These are phyloP conservation scores for Diplogelasinospora grovesii DNA, from an alignment of 495 filamentous ascomycete genomes.

Conservation along the genomic window DNA sequence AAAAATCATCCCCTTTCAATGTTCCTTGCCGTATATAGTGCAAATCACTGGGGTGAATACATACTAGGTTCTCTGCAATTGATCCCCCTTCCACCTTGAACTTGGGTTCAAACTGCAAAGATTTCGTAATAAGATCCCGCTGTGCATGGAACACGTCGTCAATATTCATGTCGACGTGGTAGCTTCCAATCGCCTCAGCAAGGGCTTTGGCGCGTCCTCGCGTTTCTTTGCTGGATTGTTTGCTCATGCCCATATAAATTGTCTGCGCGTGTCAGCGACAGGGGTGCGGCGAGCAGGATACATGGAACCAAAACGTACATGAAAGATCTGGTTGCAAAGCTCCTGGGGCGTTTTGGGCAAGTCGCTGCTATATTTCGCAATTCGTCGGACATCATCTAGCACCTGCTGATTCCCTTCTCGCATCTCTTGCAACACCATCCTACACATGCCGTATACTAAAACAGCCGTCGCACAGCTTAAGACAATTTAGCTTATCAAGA, in stretches of 20 bases:
- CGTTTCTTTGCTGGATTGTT: slow-evolving; percentile 66
- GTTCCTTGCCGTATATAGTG: no score
- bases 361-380: slow-evolving; percentile 50
- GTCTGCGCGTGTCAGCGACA: no score
- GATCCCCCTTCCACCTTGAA: slow-evolving; percentile 49
- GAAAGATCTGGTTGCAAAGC: slow-evolving; percentile 57
- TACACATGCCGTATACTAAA: slow-evolving; percentile 74
- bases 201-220: slow-evolving; percentile 63
- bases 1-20: no score
- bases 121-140: slow-evolving; percentile 25
- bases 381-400: slow-evolving; percentile 58
- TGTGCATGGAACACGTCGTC: slow-evolving; percentile 50
- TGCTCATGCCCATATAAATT: slow-evolving; percentile 72
- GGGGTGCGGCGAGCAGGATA: no score
- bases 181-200: slow-evolving; percentile 60
- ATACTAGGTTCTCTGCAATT: slow-evolving; percentile 34
- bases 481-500: no score
- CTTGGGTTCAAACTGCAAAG: slow-evolving; percentile 36
- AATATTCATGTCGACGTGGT: slow-evolving; percentile 73
- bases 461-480: no score
- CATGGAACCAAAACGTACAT: no score
- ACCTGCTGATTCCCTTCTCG: slow-evolving; percentile 55
- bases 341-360: slow-evolving; percentile 56
- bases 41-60: no score
- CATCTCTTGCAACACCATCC: slow-evolving; percentile 63